These are phyloP conservation scores for Trametes cubensis DNA, from an alignment of 768 basidiomycete species.

Conservation along the genomic window DNA sequence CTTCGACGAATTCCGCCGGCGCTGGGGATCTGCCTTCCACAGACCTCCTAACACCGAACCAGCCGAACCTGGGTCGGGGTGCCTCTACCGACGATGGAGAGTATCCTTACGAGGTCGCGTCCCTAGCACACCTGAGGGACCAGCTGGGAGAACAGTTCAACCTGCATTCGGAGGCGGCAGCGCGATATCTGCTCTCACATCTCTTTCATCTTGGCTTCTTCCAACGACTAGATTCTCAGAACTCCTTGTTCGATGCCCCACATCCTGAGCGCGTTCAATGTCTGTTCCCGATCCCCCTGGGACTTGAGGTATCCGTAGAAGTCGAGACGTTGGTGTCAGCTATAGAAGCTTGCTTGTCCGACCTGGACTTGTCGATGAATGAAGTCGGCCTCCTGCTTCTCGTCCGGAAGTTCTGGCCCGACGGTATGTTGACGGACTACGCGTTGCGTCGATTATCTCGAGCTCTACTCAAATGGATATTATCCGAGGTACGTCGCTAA, in stretches of 20 bases:
- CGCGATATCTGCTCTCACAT: conserved; percentile 57
- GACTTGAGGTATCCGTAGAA: conserved; percentile 69
- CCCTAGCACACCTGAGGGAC: conserved; percentile 61
- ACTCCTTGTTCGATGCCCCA: conserved; percentile 39
- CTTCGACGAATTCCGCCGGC: conserved; percentile 24
- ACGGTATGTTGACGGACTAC: conserved; percentile 71
- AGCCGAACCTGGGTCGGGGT: conserved; percentile 29
- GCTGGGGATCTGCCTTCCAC: conserved; percentile 34
- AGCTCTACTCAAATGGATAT: conserved; percentile 67
- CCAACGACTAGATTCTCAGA: conserved; percentile 44
- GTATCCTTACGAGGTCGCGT: conserved; percentile 59
- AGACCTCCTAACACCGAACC: conserved; percentile 51
- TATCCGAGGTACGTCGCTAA: conserved; percentile 59
- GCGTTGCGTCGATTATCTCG: conserved; percentile 62
- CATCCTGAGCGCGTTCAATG: conserved; percentile 46
- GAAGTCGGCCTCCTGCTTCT: conserved; percentile 75
- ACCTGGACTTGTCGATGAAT: conserved; percentile 72
- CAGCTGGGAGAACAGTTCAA: conserved; percentile 62
- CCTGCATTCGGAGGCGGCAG: conserved; percentile 55
- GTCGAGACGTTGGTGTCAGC: conserved; percentile 74
- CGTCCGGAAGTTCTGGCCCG: conserved; percentile 73
- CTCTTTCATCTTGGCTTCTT: conserved; percentile 67
- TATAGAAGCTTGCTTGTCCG: conserved; percentile 69
- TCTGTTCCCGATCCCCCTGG: conserved; percentile 68
- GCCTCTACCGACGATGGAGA: conserved; percentile 31